These are phyloP conservation scores for Mycena haematopus DNA, from an alignment of 768 basidiomycete species.

Conservation along the genomic window DNA sequence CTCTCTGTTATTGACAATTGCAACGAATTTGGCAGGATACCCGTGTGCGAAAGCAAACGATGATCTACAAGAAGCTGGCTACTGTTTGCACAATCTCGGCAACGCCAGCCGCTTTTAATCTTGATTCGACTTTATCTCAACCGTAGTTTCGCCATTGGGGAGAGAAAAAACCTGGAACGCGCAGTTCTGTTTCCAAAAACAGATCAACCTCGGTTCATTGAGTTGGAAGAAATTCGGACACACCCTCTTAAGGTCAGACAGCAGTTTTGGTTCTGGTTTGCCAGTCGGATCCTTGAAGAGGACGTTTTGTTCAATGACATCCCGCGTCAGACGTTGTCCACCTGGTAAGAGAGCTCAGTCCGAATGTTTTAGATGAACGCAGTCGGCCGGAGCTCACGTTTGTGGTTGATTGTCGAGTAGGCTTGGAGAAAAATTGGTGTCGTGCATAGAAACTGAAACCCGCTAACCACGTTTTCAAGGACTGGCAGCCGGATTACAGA, in stretches of 20 bases:
- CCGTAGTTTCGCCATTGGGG: neutral
- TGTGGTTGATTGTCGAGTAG: neutral
- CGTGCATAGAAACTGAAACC: conserved; percentile 2
- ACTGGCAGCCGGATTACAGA: neutral
- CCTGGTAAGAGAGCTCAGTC: neutral
- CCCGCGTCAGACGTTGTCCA: conserved; percentile 1
- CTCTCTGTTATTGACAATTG: no score
- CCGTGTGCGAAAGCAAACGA: no score
- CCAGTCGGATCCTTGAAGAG: conserved; percentile 6
- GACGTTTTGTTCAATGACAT: neutral
- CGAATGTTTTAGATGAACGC: neutral
- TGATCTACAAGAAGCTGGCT: neutral
- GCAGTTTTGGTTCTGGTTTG: conserved; percentile 4
- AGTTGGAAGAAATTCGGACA: neutral
- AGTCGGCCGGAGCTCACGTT: neutral
- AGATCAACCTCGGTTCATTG: neutral
- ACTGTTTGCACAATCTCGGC: neutral
- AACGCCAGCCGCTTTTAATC: neutral
- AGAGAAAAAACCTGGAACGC: conserved; percentile 1
- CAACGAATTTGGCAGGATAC: no score
- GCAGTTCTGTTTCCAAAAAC: neutral
- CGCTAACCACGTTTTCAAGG: neutral
- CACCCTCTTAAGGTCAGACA: conserved; percentile 1
- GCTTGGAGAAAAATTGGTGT: conserved; percentile 5
- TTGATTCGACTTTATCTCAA: neutral